phyloP scores from a whole-genome alignment of 345 rosid genomes.

The Camelina sativa region DNA sequence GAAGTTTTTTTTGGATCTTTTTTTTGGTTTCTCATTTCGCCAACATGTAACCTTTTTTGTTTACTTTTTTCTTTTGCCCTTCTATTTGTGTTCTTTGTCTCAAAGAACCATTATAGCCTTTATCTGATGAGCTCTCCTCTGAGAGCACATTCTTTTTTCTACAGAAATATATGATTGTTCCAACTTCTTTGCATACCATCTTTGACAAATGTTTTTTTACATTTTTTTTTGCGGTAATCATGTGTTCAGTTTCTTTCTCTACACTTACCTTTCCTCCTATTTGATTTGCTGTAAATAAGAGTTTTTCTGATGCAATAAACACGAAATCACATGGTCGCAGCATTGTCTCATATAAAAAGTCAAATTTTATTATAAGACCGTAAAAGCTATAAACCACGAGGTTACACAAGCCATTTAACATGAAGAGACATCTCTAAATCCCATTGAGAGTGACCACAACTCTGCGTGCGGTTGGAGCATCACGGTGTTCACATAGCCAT shows the following conservation, averaged over 20 bases:
- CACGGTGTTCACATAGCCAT: slow-evolving; percentile 98
- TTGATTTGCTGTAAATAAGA: background rate
- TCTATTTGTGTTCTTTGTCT: slow-evolving; percentile 23
- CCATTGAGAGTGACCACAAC: slow-evolving; percentile 92
- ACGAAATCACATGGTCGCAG: slow-evolving; percentile 1
- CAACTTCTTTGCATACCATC: background rate
- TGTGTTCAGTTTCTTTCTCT: background rate
- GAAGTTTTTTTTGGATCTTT: background rate
- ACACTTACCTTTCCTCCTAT: background rate
- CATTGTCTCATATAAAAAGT: slow-evolving; percentile 13
- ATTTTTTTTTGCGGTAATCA: background rate
- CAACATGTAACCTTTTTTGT: slow-evolving; percentile 4
- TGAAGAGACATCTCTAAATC: slow-evolving; percentile 34
- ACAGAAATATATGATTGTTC: slow-evolving; percentile 26
- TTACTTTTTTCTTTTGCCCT: background rate
- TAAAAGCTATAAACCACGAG: slow-evolving; percentile 19
- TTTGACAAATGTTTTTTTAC: too few species aligned
- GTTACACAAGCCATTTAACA: slow-evolving; percentile 28
- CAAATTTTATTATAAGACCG: slow-evolving; percentile 11
- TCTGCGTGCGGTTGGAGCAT: slow-evolving; percentile 74
- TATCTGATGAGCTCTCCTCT: slow-evolving; percentile 26
- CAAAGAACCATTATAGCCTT: slow-evolving; percentile 25
- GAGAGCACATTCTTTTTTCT: slow-evolving; percentile 25
- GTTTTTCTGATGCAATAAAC: slow-evolving; percentile 14
- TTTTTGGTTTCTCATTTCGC: background rate